phyloP scores from a whole-genome alignment of 345 rosid species.

The Salix purpurea region DNA sequence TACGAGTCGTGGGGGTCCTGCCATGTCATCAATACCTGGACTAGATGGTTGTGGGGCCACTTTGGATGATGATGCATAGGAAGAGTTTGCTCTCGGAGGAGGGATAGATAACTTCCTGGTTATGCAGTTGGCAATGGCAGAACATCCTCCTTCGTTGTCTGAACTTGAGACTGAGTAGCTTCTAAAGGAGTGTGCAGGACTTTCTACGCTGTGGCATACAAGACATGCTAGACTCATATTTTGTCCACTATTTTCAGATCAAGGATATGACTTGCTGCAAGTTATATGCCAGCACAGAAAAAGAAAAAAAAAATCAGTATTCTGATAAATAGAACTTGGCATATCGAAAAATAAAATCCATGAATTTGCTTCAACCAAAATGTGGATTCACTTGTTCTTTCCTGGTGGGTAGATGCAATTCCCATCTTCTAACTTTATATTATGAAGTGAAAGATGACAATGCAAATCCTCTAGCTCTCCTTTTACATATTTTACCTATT shows the following conservation, averaged over 20 bases:
- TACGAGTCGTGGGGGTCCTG: constrained; percentile 73
- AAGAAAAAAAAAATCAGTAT: background rate
- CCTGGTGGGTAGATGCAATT: background rate
- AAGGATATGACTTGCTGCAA: constrained; percentile 2
- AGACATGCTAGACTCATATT: constrained; percentile 89
- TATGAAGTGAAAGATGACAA: background rate
- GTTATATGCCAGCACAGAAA: background rate
- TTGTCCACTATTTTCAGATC: constrained; percentile 1
- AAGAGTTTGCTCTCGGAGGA: constrained; percentile 46
- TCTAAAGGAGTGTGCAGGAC: constrained; percentile 89
- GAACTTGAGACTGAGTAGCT: constrained; percentile 93
- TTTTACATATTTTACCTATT: background rate
- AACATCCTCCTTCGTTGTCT: constrained; percentile 83
- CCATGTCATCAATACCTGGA: constrained; percentile 33
- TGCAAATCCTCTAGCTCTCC: background rate
- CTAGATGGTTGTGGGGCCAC: constrained; percentile 76
- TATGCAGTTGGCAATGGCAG: constrained; percentile 67
- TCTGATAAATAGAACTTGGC: background rate
- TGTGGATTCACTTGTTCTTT: background rate
- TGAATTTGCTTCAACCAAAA: background rate
- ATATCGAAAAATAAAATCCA: background rate
- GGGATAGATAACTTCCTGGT: constrained; percentile 60
- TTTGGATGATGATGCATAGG: constrained; percentile 61
- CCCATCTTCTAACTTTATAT: background rate
- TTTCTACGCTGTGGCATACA: constrained; percentile 82